Percentiles rank a stretch among this genome's conserved stretches.
Evolutionary conservation across 2,329 filamentous ascomycete genomes (phyloP).

Genomic region (Fusarium bactridioides): DNA sequence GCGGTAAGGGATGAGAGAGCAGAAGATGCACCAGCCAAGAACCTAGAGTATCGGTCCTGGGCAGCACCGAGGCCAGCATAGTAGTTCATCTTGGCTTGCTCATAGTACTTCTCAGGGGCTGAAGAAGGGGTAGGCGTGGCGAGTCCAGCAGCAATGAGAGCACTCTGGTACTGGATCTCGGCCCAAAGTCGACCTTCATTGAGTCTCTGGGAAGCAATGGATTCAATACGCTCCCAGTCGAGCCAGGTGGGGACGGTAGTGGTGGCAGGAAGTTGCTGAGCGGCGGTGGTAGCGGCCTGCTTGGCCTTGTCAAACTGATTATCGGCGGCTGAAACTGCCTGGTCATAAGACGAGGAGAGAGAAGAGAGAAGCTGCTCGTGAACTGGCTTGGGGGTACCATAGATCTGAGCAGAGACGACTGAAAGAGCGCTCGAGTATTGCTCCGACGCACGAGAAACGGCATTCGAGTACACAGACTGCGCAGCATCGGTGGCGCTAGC

Average conservation of each 20-base stretch:
- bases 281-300: slow-evolving; percentile 58
- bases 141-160: slow-evolving; percentile 70
- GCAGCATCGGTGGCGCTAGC: slow-evolving; percentile 55
- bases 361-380: slow-evolving; percentile 75
- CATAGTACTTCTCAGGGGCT: slow-evolving; percentile 64
- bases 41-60: slow-evolving; percentile 80
- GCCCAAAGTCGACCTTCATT: slow-evolving; percentile 75
- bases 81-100: slow-evolving; percentile 71
- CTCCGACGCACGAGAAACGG: slow-evolving; percentile 70
- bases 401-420: slow-evolving; percentile 71
- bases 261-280: slow-evolving; percentile 58
- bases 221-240: slow-evolving; percentile 61
- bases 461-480: slow-evolving; percentile 68
- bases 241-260: slow-evolving; percentile 51
- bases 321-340: slow-evolving; percentile 69
- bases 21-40: slow-evolving; percentile 74
- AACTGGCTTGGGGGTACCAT: slow-evolving; percentile 72
- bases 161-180: slow-evolving; percentile 73
- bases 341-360: slow-evolving; percentile 72
- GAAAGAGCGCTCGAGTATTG: slow-evolving; percentile 75
- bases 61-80: slow-evolving; percentile 82
- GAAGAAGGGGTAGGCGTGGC: slow-evolving; percentile 61
- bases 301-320: slow-evolving; percentile 64
- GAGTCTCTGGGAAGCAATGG: slow-evolving; percentile 74
- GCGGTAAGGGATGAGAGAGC: slow-evolving; percentile 69